Conservation (phyloP, 139 green algal genomes). For the Chlorella vulgaris region DNA sequence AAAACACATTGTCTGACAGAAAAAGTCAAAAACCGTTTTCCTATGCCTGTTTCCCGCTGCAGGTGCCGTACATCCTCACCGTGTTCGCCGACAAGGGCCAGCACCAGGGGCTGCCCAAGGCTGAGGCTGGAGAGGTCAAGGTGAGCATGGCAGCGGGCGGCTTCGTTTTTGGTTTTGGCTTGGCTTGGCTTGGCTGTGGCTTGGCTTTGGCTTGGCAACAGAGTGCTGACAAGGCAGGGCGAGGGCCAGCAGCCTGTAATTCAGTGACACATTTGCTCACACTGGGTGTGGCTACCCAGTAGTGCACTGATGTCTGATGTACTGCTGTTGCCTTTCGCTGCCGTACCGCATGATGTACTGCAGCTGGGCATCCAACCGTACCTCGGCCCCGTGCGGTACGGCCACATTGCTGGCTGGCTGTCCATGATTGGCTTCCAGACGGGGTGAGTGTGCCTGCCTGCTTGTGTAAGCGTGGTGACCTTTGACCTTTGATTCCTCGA, state of each 20-base stretch:
- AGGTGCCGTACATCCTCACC: conserved; percentile 4
- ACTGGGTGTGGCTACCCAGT: no score
- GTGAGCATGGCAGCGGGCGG: not conserved
- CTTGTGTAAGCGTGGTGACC: no score
- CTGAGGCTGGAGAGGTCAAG: not conserved
- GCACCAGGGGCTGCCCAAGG: not conserved
- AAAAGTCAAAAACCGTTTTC: no score
- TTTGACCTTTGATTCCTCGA: no score
- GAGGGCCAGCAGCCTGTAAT: no score
- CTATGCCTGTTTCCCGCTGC: not conserved
- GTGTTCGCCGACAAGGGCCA: not conserved
- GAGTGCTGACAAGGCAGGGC: no score
- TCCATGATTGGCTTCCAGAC: conserved; percentile 8
- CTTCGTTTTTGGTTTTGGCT: no score
- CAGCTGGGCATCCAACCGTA: conserved; percentile 40
- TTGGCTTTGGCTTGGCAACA: no score
- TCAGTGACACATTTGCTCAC: no score
- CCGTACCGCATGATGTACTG: not conserved
- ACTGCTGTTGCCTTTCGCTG: no score
- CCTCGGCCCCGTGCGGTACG: conserved; percentile 36
- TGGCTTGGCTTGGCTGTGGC: no score
- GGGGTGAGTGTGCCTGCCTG: conserved; percentile 7
- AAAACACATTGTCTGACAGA: no score
- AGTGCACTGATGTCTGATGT: not conserved
- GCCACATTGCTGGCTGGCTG: conserved; percentile 41